Conservation (phyloP, 225 moss, liverwort and hornwort genomes). For the Antitrichia curtipendula region DNA sequence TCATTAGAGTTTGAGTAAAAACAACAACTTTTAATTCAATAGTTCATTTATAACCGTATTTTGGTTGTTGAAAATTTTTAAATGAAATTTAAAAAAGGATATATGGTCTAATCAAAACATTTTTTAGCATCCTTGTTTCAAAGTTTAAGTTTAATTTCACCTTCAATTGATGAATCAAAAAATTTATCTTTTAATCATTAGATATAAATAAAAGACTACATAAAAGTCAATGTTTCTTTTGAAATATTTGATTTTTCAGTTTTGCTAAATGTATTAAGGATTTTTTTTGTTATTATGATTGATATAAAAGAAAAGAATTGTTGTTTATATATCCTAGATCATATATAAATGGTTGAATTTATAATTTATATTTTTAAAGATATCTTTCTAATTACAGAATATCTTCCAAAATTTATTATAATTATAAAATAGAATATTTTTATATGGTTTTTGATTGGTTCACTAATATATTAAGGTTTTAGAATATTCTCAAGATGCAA, state of each 20-base stretch:
- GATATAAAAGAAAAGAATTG: not conserved
- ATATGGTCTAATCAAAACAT: not conserved
- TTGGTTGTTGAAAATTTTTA: not conserved
- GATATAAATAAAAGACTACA: not conserved
- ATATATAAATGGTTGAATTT: not conserved
- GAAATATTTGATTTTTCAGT: not conserved
- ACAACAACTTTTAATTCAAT: too few relatives aligned
- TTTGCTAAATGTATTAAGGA: too few relatives aligned
- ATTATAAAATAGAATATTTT: not conserved
- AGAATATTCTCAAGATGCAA: not conserved
- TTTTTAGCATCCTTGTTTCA: not conserved
- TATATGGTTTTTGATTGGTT: not conserved
- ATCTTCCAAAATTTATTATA: too few relatives aligned
- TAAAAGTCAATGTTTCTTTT: not conserved
- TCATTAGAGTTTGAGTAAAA: not conserved
- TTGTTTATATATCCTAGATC: not conserved
- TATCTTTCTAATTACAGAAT: not conserved
- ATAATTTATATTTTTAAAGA: not conserved
- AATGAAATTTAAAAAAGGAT: fast-evolving
- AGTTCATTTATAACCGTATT: not conserved
- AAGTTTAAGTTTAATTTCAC: too few relatives aligned
- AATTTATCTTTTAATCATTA: not conserved
- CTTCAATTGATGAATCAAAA: not conserved
- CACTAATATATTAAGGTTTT: not conserved
- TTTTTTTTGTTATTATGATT: too few relatives aligned